Evolutionary conservation across 2,329 filamentous ascomycete species (phyloP).

Genomic region (Hypoxylon rubiginosum): DNA sequence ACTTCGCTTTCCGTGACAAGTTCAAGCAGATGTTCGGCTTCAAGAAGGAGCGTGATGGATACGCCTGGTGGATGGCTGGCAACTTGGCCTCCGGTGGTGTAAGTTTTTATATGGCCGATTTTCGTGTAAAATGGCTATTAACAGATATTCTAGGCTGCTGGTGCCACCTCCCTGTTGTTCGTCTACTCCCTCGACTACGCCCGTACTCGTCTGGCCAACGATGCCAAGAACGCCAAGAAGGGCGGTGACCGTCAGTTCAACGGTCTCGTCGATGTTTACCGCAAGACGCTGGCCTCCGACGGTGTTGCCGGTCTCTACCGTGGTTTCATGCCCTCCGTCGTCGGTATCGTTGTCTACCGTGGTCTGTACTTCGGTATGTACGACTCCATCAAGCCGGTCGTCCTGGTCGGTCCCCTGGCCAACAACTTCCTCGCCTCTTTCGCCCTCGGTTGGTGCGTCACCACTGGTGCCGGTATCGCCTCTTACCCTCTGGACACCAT

Average conservation of each 20-base stretch:
- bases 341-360: constrained; percentile 99
- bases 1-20: constrained; percentile 99
- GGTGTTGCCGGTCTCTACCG: constrained; percentile 99
- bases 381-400: constrained; percentile 99
- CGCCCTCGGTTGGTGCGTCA: constrained; percentile 98
- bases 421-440: constrained; percentile 99
- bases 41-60: constrained; percentile 99
- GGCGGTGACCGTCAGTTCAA: constrained; percentile 99
- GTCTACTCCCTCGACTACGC: constrained; percentile 99
- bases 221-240: constrained; percentile 97
- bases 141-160: constrained; percentile 78
- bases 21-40: constrained; percentile 99
- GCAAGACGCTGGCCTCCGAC: constrained; percentile 98
- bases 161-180: constrained; percentile 99
- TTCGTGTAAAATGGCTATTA: background rate
- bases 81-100: constrained; percentile 99
- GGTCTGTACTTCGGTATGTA: constrained; percentile 99
- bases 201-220: constrained; percentile 99
- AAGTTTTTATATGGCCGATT: constrained; percentile 64
- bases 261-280: constrained; percentile 99
- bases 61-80: constrained; percentile 98
- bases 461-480: constrained; percentile 99
- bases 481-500: constrained; percentile 99
- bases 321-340: constrained; percentile 99
- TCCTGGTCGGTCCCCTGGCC: constrained; percentile 90